Conservation (phyloP, 148 eudicot genomes). For the Vaccinium myrtillus region DNA sequence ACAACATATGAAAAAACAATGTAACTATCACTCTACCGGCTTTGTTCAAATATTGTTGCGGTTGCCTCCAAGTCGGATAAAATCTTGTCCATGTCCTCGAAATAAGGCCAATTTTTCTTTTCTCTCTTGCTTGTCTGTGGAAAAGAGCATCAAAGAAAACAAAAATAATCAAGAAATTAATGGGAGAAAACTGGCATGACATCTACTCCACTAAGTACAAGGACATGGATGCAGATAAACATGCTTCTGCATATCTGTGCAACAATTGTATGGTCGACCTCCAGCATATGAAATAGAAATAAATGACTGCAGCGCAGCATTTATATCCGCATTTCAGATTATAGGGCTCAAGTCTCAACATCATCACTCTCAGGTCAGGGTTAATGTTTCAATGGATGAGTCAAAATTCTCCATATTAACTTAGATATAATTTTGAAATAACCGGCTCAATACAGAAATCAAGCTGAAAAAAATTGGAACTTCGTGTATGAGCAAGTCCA, state of each 20-base stretch:
- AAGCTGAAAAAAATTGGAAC: neutral
- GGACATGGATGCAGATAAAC: neutral
- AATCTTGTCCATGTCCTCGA: constrained; percentile 52
- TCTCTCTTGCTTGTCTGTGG: constrained; percentile 72
- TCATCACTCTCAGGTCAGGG: neutral
- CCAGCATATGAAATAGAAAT: neutral
- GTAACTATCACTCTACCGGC: neutral
- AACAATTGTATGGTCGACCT: neutral
- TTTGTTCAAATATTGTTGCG: neutral
- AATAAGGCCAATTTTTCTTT: constrained; percentile 67
- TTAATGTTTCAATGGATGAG: neutral
- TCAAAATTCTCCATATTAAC: neutral
- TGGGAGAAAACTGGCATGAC: neutral
- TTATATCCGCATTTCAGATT: neutral
- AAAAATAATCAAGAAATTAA: neutral
- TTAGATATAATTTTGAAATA: neutral
- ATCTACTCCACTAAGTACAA: neutral
- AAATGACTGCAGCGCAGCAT: no score
- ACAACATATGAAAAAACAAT: neutral
- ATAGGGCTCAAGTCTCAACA: neutral
- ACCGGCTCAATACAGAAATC: neutral
- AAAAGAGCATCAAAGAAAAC: neutral
- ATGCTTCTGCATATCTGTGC: neutral
- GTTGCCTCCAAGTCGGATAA: constrained; percentile 51
- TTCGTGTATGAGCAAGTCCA: no score